Conservation (phyloP, 441 rosid species). For the Gossypium schwendimanii region DNA sequence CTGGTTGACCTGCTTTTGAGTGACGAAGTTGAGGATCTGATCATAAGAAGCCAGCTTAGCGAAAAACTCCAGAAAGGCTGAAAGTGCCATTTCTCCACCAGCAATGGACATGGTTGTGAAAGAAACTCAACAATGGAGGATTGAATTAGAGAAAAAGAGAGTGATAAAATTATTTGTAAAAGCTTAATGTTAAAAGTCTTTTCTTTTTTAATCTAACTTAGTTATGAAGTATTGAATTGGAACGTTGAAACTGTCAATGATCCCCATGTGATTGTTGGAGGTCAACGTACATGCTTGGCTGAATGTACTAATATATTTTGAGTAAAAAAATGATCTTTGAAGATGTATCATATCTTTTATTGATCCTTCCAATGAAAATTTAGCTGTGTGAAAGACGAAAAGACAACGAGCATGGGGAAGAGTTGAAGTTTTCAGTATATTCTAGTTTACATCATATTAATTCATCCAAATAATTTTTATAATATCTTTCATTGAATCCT, state of each 20-base stretch:
- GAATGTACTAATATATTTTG: neutral
- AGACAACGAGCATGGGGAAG: too few species aligned
- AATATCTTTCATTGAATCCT: too few species aligned
- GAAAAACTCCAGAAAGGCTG: neutral
- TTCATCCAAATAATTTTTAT: too few species aligned
- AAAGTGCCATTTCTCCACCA: neutral
- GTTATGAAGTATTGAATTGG: neutral
- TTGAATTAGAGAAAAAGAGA: neutral
- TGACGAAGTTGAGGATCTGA: neutral
- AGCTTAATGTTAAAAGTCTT: neutral
- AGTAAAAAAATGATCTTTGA: neutral
- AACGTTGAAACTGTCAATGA: neutral
- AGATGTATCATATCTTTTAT: neutral
- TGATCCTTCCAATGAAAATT: too few species aligned
- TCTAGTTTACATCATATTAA: too few species aligned
- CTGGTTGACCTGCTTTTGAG: neutral
- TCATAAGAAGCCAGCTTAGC: constrained; percentile 8
- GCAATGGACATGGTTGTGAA: constrained; percentile 3
- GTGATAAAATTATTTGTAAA: neutral
- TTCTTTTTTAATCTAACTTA: neutral
- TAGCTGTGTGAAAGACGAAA: too few species aligned
- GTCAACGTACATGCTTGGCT: neutral
- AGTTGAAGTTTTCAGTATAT: too few species aligned
- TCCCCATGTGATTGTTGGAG: neutral
- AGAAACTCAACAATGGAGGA: neutral